Evolutionary conservation across 1,284 basidiomycete genomes (phyloP), one percentile per base, ranked within the genome.

Genomic region (Inonotus hispidus): DNA sequence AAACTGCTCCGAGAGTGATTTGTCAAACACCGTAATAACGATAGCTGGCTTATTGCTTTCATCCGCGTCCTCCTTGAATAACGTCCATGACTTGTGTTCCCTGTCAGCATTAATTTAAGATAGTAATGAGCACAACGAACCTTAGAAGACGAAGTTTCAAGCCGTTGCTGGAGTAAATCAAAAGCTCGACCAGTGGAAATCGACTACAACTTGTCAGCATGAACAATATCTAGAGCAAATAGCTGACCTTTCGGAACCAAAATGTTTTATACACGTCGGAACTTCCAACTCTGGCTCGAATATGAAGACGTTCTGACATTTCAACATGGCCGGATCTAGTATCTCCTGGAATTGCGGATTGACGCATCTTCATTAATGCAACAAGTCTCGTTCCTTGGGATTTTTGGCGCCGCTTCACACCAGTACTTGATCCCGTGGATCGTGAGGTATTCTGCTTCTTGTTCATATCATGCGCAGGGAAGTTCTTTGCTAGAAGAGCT

Each of bases 281-380:
- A 60, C 68, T 66, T 45, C 66, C 67, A 35, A 67, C 64, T n/a
- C 69, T 67, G 16, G 83, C 76, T 53, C 74, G 80, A 39, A 89
- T 67, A 68, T 88, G 80, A 47, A 88, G 64, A 27, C 87, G 81
- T 60, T 87, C 75, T 41, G 80, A 77, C 25, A 81, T 65, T 27
- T 82, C 74, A 3, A 83, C 72, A 2, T 69, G 59, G 56, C 74
- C 79, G 66, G 85, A 82, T 66, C 77, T 83, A 11, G 79, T 76
- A 66, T 91, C 84, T 2, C 75, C 82, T 5, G 89, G 81, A 43
- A 74, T 66, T 11, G 90, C 90, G 54, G 75, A 78, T 68, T 88
- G 88, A 56, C 85, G 82, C 79, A 91, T 81, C 68, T 84, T 88
- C 80, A 92, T 88, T 7, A 84, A 67, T 66, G 85, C 80, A 11